Conservation (phyloP, 768 basidiomycete genomes). For the Leccinum fibrillosum region DNA sequence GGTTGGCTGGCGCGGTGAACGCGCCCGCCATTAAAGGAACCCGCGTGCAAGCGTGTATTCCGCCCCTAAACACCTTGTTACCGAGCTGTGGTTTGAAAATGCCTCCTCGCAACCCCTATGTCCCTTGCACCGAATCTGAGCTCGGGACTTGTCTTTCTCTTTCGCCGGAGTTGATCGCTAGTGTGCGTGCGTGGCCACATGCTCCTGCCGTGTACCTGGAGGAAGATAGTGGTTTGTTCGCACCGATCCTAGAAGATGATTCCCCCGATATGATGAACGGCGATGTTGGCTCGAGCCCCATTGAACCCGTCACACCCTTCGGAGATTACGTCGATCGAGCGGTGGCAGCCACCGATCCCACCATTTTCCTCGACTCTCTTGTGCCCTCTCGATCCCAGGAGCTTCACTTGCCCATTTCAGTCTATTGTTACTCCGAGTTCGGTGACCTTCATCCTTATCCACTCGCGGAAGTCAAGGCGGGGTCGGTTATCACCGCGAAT, state of each 20-base stretch:
- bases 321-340: constrained; percentile 73
- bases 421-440: constrained; percentile 26
- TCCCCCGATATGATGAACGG: constrained; percentile 54
- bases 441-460: constrained; percentile 18
- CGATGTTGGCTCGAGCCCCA: constrained; percentile 61
- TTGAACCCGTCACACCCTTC: constrained; percentile 75
- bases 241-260: constrained; percentile 62
- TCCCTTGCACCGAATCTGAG: constrained; percentile 15
- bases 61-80: constrained; percentile 52
- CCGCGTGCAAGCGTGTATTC: constrained; percentile 81
- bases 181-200: constrained; percentile 17
- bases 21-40: constrained; percentile 81
- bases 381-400: constrained; percentile 16
- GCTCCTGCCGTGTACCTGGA: constrained; percentile 18
- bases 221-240: constrained; percentile 42
- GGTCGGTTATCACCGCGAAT: constrained; percentile 41
- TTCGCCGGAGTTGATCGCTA: constrained; percentile 12
- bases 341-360: constrained; percentile 43
- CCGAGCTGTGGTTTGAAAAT: constrained; percentile 13
- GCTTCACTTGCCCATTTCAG: constrained; percentile 20
- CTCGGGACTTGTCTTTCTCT: neutral
- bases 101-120: constrained; percentile 18
- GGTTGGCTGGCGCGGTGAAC: constrained; percentile 78
- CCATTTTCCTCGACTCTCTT: constrained; percentile 24
- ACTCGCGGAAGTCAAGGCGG: constrained; percentile 15